Evolutionary conservation across 257 asterid species (phyloP).

Genomic region (Solanum sitiens): DNA sequence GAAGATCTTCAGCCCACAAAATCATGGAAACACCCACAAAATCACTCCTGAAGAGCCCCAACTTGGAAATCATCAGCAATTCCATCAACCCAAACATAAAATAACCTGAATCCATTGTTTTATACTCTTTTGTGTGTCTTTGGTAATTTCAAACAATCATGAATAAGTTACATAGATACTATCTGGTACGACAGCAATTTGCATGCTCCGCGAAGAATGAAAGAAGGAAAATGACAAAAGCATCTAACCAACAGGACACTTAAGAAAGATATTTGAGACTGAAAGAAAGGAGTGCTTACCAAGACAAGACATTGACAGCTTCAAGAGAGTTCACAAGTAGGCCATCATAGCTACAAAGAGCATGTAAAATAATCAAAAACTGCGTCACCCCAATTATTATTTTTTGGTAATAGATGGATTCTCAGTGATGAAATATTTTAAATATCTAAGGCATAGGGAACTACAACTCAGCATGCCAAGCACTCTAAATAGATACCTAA

Average conservation of each 20-base stretch:
- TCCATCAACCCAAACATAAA: neutral
- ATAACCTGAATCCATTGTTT: neutral
- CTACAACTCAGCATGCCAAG: neutral
- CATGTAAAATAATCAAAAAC: neutral
- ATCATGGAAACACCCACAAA: neutral
- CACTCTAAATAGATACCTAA: neutral
- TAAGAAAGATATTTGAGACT: neutral
- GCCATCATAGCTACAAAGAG: slow-evolving; percentile 69
- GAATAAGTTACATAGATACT: neutral
- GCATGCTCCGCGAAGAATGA: neutral
- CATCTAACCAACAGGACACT: neutral
- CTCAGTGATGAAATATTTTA: neutral
- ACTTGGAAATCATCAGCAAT: neutral
- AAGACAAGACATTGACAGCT: slow-evolving; percentile 39
- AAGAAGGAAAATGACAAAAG: neutral
- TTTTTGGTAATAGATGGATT: neutral
- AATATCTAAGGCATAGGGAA: neutral
- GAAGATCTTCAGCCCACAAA: neutral
- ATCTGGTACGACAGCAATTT: neutral
- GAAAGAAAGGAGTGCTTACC: slow-evolving; percentile 39
- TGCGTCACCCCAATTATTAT: neutral
- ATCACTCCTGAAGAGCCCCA: neutral
- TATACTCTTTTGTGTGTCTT: neutral
- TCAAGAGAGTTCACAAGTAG: slow-evolving; percentile 74
- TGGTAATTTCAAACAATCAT: neutral